Percentiles rank a stretch among this genome's conserved stretches.
These are phyloP conservation scores for Pseudonectria buxi DNA, from an alignment of 2,329 filamentous ascomycete species.

Conservation along the genomic window DNA sequence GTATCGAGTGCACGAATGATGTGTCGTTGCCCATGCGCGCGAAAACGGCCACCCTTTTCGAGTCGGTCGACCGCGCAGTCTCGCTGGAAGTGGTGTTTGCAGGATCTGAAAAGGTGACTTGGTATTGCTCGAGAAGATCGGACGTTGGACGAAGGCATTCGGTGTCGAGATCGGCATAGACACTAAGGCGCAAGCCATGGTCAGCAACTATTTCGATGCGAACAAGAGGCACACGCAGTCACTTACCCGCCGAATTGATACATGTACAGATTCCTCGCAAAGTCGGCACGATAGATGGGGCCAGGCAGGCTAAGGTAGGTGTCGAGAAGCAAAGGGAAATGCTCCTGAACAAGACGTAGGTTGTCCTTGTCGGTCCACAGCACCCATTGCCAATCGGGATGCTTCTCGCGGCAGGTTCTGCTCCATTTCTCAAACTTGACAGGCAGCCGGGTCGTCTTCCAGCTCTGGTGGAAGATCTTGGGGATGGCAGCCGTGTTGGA, in stretches of 20 bases:
- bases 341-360: constrained; percentile 22
- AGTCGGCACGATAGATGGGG: constrained; percentile 27
- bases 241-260: constrained; percentile 29
- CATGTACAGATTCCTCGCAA: constrained; percentile 29
- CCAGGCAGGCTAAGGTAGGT: constrained; percentile 23
- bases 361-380: constrained; percentile 32
- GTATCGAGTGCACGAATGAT: constrained; percentile 25
- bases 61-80: background rate
- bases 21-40: constrained; percentile 27
- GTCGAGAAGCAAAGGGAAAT: constrained; percentile 26
- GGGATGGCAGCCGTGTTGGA: constrained; percentile 22
- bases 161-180: constrained; percentile 18
- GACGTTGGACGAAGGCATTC: constrained; percentile 23
- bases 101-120: constrained; percentile 4
- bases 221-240: background rate
- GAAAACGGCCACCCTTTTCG: constrained; percentile 17
- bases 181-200: constrained; percentile 1
- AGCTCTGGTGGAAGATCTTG: constrained; percentile 29
- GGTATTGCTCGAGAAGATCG: constrained; percentile 18
- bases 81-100: background rate
- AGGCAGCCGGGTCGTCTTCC: constrained; percentile 18
- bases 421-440: constrained; percentile 26
- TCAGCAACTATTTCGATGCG: background rate
- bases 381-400: constrained; percentile 30
- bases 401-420: constrained; percentile 21